Evolutionary conservation across 768 basidiomycete genomes (phyloP).

Genomic region (Cystobasidium ongulense): DNA sequence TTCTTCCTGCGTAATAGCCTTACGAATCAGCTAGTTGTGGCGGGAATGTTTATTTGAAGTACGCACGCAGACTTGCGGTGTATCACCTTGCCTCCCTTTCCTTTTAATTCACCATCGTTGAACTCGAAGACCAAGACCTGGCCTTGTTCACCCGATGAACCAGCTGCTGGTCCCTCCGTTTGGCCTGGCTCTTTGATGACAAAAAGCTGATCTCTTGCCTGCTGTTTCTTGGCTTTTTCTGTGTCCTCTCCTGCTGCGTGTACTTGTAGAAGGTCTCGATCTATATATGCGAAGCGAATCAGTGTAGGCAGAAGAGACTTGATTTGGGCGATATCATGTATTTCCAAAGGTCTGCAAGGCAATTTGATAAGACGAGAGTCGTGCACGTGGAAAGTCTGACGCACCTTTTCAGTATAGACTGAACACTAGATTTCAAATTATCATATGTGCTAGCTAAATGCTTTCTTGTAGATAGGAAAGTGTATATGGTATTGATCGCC

Average conservation of each 20-base stretch:
- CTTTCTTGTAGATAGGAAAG: slow-evolving; percentile 73
- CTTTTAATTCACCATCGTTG: slow-evolving; percentile 47
- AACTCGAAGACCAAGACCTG: slow-evolving; percentile 55
- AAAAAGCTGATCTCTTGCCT: slow-evolving; percentile 49
- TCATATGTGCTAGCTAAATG: slow-evolving; percentile 72
- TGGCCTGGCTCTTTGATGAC: slow-evolving; percentile 33
- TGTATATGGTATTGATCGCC: slow-evolving; percentile 82
- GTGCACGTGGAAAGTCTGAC: slow-evolving; percentile 27
- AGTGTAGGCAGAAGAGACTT: slow-evolving; percentile 82
- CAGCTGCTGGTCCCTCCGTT: slow-evolving; percentile 34
- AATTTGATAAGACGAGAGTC: background rate
- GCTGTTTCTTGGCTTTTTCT: slow-evolving; percentile 39
- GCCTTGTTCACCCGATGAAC: slow-evolving; percentile 40
- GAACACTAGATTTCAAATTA: slow-evolving; percentile 67
- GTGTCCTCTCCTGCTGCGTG: slow-evolving; percentile 46
- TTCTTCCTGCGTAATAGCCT: slow-evolving; percentile 24
- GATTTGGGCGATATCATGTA: slow-evolving; percentile 69
- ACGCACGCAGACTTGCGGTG: slow-evolving; percentile 31
- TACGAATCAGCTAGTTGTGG: too few relatives aligned
- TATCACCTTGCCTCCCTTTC: slow-evolving; percentile 40
- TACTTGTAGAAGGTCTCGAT: slow-evolving; percentile 56
- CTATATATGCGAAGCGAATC: slow-evolving; percentile 73
- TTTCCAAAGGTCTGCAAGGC: slow-evolving; percentile 60
- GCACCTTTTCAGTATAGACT: slow-evolving; percentile 66
- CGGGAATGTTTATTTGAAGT: too few relatives aligned